These are phyloP conservation scores for Vitis labrusca DNA, from an alignment of 164 flowering plant genomes.

Conservation along the genomic window DNA sequence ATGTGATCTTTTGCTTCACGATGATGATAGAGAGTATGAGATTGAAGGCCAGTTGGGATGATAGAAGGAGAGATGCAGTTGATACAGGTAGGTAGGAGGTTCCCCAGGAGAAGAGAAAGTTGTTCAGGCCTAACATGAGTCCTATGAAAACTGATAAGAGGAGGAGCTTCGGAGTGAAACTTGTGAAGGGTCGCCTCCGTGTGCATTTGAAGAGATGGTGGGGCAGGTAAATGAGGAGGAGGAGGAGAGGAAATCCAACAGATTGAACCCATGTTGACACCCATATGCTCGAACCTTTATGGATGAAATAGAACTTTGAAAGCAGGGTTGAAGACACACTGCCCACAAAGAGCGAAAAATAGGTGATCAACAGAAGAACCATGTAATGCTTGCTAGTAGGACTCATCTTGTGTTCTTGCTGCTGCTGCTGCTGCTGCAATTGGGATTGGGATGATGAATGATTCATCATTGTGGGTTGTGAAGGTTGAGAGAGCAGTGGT, in stretches of 20 bases:
- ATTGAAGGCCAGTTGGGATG: conserved; percentile 67
- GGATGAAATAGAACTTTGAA: conserved; percentile 70
- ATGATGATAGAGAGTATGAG: conserved; percentile 59
- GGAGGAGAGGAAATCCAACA: conserved; percentile 71
- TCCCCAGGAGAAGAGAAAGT: conserved; percentile 69
- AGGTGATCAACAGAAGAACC: conserved; percentile 45
- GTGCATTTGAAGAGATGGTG: conserved; percentile 16
- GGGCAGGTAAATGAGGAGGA: conserved; percentile 44
- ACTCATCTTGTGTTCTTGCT: no score
- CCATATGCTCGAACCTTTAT: conserved; percentile 78
- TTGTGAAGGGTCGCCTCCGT: conserved; percentile 41
- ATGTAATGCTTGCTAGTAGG: conserved; percentile 25
- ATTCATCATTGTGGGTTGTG: background rate
- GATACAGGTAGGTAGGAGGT: conserved; percentile 73
- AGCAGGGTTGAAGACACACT: conserved; percentile 55
- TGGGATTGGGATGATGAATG: no score
- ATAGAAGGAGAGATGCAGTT: conserved; percentile 64
- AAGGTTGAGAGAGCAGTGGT: background rate
- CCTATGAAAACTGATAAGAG: conserved; percentile 39
- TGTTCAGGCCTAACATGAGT: conserved; percentile 58
- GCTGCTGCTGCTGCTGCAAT: no score
- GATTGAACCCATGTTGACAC: conserved; percentile 77
- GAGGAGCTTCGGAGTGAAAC: conserved; percentile 31
- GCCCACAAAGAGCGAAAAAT: conserved; percentile 48
- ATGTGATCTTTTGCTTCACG: conserved; percentile 59